Conservation (phyloP, 108 stramenopile genomes). For the Nannochloropsis gaditana region DNA sequence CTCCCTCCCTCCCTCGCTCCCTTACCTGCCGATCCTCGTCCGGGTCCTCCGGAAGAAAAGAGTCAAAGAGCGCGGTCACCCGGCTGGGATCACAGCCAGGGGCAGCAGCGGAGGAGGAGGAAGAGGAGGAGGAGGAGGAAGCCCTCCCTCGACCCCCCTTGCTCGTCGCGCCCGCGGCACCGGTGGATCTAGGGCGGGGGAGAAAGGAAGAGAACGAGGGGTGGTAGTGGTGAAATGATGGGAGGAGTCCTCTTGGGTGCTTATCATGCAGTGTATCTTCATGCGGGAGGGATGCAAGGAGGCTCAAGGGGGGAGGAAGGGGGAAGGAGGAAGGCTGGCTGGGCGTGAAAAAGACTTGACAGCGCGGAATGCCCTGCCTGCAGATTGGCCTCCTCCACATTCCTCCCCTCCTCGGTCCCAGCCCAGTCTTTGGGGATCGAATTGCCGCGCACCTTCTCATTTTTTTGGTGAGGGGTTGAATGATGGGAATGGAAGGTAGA, state of each 20-base stretch:
- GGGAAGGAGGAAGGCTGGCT: neutral
- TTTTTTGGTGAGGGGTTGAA: neutral
- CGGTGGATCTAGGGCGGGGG: neutral
- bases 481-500: neutral
- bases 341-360: neutral
- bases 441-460: neutral
- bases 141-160: neutral
- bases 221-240: no score
- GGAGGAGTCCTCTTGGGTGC: no score
- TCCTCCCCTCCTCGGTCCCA: neutral
- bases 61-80: neutral
- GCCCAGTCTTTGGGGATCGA: no score
- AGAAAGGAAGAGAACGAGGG: neutral
- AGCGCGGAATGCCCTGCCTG: neutral
- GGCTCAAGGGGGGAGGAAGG: neutral
- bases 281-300: no score
- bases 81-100: neutral
- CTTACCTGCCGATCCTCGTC: slow-evolving; percentile 4
- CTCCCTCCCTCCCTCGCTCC: neutral
- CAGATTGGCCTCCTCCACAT: neutral
- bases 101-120: neutral
- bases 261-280: no score
- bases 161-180: neutral
- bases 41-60: neutral
- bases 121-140: neutral